phyloP scores from a whole-genome alignment of 148 eudicot genomes.

The Persicaria maculosa region DNA sequence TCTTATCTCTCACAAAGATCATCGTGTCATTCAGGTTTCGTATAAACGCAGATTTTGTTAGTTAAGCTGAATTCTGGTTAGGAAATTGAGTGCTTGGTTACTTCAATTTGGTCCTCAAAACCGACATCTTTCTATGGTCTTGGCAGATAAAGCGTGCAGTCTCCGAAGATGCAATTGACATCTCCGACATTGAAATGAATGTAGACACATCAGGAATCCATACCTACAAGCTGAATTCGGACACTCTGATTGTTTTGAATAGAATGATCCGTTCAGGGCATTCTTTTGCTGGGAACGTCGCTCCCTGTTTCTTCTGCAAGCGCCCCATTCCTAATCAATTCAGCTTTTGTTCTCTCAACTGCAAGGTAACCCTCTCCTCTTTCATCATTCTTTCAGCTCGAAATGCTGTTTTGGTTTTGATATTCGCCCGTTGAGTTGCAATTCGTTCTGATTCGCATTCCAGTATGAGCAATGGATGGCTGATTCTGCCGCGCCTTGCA shows the following conservation, averaged over 20 bases:
- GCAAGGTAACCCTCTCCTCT: background rate
- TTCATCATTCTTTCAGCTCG: background rate
- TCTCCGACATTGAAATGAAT: background rate
- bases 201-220: background rate
- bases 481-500: background rate
- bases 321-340: background rate
- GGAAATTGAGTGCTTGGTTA: too few relatives aligned
- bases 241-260: background rate
- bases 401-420: background rate
- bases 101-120: too few relatives aligned
- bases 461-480: constrained; percentile 1
- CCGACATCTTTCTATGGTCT: background rate
- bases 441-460: background rate
- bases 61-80: too few relatives aligned
- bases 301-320: background rate
- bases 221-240: background rate
- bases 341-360: background rate
- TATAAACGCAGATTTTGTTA: too few relatives aligned
- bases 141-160: background rate
- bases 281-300: background rate
- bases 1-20: background rate
- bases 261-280: background rate
- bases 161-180: background rate
- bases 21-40: background rate
- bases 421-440: background rate